Percentiles rank a stretch among this genome's conserved stretches.
Conservation (phyloP, 2,329 filamentous ascomycete genomes). For the Fonsecaea nubica region DNA sequence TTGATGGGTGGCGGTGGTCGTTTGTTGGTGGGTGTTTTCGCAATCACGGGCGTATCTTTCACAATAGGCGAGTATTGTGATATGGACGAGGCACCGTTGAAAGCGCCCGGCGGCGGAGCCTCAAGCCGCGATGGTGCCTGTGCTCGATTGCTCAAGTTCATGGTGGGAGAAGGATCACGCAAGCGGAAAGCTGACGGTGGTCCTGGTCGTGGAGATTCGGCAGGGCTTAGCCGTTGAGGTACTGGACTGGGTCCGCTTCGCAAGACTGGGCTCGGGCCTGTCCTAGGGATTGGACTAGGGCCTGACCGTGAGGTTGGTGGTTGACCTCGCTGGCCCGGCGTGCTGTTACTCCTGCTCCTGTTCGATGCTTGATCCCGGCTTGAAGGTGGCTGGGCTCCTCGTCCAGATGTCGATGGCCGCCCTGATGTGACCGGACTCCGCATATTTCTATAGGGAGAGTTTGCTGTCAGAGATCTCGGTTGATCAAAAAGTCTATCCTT, state of each 20-base stretch:
- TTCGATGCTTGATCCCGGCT: constrained; percentile 12
- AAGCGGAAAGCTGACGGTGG: constrained; percentile 26
- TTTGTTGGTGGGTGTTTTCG: constrained; percentile 12
- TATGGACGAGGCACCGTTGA: constrained; percentile 39
- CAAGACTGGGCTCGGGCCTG: constrained; percentile 24
- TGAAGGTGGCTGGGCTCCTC: constrained; percentile 25
- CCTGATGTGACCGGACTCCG: constrained; percentile 15
- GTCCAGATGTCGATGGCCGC: constrained; percentile 25
- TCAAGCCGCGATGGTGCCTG: constrained; percentile 36
- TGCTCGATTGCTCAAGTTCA: constrained; percentile 34
- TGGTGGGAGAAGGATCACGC: constrained; percentile 37
- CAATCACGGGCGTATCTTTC: constrained; percentile 32
- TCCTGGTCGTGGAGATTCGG: constrained; percentile 14
- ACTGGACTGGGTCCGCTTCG: constrained; percentile 24
- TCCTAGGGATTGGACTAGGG: constrained; percentile 27
- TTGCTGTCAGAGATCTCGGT: constrained; percentile 14
- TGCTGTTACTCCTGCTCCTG: constrained; percentile 30
- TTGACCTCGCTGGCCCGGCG: constrained; percentile 24
- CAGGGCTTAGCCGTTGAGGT: constrained; percentile 9
- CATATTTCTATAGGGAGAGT: constrained; percentile 35
- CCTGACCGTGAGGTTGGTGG: constrained; percentile 27
- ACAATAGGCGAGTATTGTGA: constrained; percentile 41
- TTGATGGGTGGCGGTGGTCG: constrained; percentile 30
- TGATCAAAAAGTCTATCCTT: constrained; percentile 14
- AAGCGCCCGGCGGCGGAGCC: constrained; percentile 37